Percentiles rank a stretch among this genome's conserved stretches.
Evolutionary conservation across 2,329 filamentous ascomycete genomes (phyloP).

Genomic region (Nigrospora oryzae): DNA sequence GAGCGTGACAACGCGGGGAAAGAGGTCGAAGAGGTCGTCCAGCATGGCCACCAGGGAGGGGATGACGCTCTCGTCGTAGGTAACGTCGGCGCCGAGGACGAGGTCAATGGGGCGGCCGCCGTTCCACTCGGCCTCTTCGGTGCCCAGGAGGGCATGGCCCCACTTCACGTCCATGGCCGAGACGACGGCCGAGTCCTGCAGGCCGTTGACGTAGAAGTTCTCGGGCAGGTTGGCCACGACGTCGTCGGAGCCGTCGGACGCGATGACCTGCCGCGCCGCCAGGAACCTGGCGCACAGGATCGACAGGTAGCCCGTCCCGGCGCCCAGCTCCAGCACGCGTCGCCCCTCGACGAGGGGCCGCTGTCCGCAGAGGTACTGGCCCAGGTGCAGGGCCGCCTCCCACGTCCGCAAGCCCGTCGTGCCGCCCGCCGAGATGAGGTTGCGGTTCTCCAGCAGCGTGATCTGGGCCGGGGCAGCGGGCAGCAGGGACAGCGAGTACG

Average conservation of each 20-base stretch:
- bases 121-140: slow-evolving; percentile 46
- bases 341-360: slow-evolving; percentile 39
- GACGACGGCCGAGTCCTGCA: slow-evolving; percentile 40
- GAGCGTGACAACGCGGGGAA: slow-evolving; percentile 48
- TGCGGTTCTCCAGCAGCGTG: slow-evolving; percentile 60
- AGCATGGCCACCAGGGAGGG: slow-evolving; percentile 58
- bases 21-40: slow-evolving; percentile 48
- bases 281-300: slow-evolving; percentile 66
- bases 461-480: slow-evolving; percentile 25
- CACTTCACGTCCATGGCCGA: slow-evolving; percentile 51
- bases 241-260: slow-evolving; percentile 67
- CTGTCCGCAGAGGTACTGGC: slow-evolving; percentile 54
- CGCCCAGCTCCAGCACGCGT: slow-evolving; percentile 62
- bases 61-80: slow-evolving; percentile 60
- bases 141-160: slow-evolving; percentile 51
- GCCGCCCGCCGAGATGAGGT: slow-evolving; percentile 60
- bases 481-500: slow-evolving; percentile 48
- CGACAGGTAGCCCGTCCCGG: slow-evolving; percentile 69
- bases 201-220: slow-evolving; percentile 60
- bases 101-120: slow-evolving; percentile 44
- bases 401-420: slow-evolving; percentile 74
- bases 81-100: slow-evolving; percentile 70
- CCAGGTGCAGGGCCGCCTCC: slow-evolving; percentile 71
- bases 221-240: slow-evolving; percentile 60
- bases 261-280: slow-evolving; percentile 47